Evolutionary conservation across 2,329 filamentous ascomycete species (phyloP).

Genomic region (Aspergillus bombycis): DNA sequence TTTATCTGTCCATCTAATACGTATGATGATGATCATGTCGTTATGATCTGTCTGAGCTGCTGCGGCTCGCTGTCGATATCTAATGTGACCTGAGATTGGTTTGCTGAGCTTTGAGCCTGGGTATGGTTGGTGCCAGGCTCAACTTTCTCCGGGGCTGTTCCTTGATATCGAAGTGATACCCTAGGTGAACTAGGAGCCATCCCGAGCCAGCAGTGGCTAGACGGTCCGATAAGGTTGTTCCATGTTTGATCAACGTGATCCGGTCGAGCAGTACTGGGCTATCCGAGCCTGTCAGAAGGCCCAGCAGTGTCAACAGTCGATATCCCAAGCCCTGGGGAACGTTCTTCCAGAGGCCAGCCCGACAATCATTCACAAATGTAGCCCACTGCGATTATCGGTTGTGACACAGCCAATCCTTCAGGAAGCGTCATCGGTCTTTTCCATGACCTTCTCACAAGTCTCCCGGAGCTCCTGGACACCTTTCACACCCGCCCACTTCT

Average conservation of each 20-base stretch:
- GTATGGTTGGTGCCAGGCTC: neutral
- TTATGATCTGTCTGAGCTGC: slow-evolving; percentile 12
- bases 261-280: neutral
- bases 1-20: neutral
- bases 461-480: slow-evolving; percentile 46
- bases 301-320: neutral
- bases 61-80: slow-evolving; percentile 3
- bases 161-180: neutral
- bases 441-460: slow-evolving; percentile 45
- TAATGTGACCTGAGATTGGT: neutral
- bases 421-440: slow-evolving; percentile 23
- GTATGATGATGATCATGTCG: neutral
- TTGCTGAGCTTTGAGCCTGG: neutral
- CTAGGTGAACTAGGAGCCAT: neutral
- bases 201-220: neutral
- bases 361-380: neutral
- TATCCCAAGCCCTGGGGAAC: neutral
- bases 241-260: neutral
- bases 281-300: neutral
- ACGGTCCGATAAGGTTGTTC: neutral
- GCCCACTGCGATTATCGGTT: neutral
- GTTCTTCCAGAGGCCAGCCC: neutral
- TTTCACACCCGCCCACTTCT: slow-evolving; percentile 47
- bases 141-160: neutral
- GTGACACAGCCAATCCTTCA: slow-evolving; percentile 18